phyloP scores from a whole-genome alignment of 148 eudicot species.

The Chenopodium suecicum region DNA sequence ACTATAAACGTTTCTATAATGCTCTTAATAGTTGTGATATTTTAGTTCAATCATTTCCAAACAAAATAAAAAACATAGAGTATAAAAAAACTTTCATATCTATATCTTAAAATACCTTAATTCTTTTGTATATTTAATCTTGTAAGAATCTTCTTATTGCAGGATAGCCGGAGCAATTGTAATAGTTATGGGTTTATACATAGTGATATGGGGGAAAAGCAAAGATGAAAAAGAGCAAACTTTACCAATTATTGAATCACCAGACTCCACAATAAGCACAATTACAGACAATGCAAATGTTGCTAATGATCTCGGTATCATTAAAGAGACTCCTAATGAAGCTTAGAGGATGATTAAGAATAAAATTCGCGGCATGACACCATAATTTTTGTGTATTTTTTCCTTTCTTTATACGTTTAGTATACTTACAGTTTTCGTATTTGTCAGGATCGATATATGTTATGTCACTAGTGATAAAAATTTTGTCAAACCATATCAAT shows the following conservation, averaged over 20 bases:
- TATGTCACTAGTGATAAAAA: no score
- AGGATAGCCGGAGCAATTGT: slow-evolving; percentile 62
- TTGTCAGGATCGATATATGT: not conserved
- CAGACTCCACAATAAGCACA: not conserved
- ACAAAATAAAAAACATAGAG: no score
- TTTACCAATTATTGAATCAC: slow-evolving; percentile 22
- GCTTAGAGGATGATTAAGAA: not conserved
- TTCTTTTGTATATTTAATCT: not conserved
- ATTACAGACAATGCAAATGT: not conserved
- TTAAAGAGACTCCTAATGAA: not conserved
- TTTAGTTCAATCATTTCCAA: no score
- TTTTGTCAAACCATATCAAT: not conserved
- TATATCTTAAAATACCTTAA: not conserved
- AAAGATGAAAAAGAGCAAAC: slow-evolving; percentile 23
- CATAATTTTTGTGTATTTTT: not conserved
- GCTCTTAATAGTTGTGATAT: no score
- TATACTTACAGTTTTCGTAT: no score
- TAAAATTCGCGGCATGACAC: not conserved
- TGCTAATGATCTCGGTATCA: not conserved
- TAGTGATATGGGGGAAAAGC: slow-evolving; percentile 67
- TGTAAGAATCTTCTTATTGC: slow-evolving; percentile 5
- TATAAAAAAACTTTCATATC: no score
- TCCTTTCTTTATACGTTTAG: not conserved
- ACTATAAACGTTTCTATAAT: no score
- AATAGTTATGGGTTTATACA: slow-evolving; percentile 61